Conservation (phyloP, 2,329 filamentous ascomycete genomes). For the Ustulina deusta region DNA sequence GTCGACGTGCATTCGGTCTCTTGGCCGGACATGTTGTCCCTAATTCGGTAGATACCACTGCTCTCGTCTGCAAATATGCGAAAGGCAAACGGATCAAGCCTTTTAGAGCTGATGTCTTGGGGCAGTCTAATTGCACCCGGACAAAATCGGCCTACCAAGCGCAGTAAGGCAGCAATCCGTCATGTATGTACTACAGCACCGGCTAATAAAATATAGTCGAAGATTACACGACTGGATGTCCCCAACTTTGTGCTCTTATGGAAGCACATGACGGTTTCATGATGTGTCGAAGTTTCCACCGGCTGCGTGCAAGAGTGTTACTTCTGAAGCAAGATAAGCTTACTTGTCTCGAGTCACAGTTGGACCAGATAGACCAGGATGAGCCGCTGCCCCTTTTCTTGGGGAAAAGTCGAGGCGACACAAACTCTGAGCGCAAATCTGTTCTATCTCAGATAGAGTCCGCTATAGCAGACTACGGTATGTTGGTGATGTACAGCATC, state of each 20-base stretch:
- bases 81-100: too few species aligned
- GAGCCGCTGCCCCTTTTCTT: conserved; percentile 35
- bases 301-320: conserved; percentile 48
- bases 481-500: background rate
- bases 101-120: too few species aligned
- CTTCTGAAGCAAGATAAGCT: conserved; percentile 51
- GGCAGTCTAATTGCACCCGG: too few species aligned
- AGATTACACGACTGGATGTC: conserved; percentile 49
- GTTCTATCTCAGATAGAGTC: conserved; percentile 27
- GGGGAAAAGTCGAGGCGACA: conserved; percentile 28
- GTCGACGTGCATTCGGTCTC: too few species aligned
- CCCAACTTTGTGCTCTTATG: conserved; percentile 50
- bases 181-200: too few species aligned
- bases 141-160: too few species aligned
- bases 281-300: conserved; percentile 49
- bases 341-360: conserved; percentile 46
- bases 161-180: too few species aligned
- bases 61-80: too few species aligned
- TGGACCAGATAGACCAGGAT: conserved; percentile 47
- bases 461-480: conserved; percentile 33
- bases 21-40: too few species aligned
- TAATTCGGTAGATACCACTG: too few species aligned
- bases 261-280: conserved; percentile 45
- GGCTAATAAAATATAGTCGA: conserved; percentile 42
- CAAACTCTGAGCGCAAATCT: conserved; percentile 13